Percentiles rank a stretch among this genome's conserved stretches.
Evolutionary conservation across 345 rosid genomes (phyloP).

Genomic region (Eucalyptus viminalis): DNA sequence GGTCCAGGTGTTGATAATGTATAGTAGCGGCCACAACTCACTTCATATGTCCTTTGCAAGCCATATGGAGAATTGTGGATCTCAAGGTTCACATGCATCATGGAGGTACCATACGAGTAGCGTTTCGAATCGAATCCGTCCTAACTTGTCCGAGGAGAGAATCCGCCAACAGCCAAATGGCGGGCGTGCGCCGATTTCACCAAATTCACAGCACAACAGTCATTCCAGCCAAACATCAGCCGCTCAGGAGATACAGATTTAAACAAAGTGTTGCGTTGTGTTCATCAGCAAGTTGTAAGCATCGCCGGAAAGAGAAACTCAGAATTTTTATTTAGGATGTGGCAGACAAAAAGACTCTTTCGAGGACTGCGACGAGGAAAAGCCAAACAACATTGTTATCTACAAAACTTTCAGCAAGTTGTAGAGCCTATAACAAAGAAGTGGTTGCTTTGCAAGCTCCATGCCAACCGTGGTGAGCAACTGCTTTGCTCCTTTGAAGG

Average conservation of each 20-base stretch:
- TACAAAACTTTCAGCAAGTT: neutral
- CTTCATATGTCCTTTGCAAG: neutral
- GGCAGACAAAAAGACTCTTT: neutral
- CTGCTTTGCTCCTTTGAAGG: neutral
- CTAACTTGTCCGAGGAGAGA: neutral
- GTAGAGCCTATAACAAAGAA: neutral
- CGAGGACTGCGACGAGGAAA: neutral
- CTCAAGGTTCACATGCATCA: neutral
- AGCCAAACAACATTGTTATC: neutral
- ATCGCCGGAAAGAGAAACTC: neutral
- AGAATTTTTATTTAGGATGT: neutral
- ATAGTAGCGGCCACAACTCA: neutral
- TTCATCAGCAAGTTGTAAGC: neutral
- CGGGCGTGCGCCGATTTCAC: neutral
- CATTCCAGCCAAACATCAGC: neutral
- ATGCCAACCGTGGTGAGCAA: neutral
- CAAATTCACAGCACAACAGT: neutral
- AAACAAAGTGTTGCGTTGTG: neutral
- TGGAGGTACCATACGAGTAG: neutral
- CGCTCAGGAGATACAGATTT: neutral
- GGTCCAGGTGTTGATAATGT: rapidly evolving
- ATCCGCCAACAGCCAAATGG: neutral
- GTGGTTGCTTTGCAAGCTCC: neutral
- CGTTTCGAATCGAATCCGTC: neutral
- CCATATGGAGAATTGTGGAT: neutral